Evolutionary conservation across 345 rosid species (phyloP), one percentile per base, ranked within the genome.

Genomic region (Melaleuca quinquenervia): DNA sequence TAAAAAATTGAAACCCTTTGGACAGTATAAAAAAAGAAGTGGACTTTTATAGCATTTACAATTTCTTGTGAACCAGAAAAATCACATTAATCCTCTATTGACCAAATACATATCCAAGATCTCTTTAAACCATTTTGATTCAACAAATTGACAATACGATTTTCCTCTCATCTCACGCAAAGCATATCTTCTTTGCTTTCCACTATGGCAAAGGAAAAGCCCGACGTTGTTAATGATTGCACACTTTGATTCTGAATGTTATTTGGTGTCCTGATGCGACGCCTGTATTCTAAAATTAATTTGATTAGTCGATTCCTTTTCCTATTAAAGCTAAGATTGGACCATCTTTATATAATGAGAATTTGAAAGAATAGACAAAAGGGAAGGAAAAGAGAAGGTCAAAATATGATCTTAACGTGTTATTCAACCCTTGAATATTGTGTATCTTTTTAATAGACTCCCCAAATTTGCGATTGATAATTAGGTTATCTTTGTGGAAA

Each of bases 151-250:
- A 84, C 78, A 85, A 52, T 45, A 78, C 85, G 62, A 75, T 50
- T 84, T 82, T 86, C 88, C 82, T 84, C 87, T 52, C 44, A 70
- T 88, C 86, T 89, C 86, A 90, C 88, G 88, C 78, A 88, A 90
- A 87, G 92, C 88, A 87, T 88, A 87, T 87, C 51, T 89, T 89
- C 88, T 91, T 91, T 91, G 90, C 88, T 91, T 90, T 87, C 89
- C 91, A 88, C 86, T 89, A 75, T n/a, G 89, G 90, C 86, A 91
- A 93, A 90, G 91, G 76, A 83, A 83, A 82, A 54, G 85, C 7
- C 52, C 75, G 15, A 44, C 13, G 85, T 84, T n/a, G 85, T 70
- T 16, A 82, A 82, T 50, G 36, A n/a, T 82, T 82, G 41, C 7
- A 24, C 5, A 82, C 55, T 27, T 22, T 82, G 55, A 82, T 13